A percentile compares a stretch with the other conserved stretches of the same genome.
These are phyloP conservation scores for Apophysomyces sp. DNA, from an alignment of 371 early-diverging fungal species.

Conservation along the genomic window DNA sequence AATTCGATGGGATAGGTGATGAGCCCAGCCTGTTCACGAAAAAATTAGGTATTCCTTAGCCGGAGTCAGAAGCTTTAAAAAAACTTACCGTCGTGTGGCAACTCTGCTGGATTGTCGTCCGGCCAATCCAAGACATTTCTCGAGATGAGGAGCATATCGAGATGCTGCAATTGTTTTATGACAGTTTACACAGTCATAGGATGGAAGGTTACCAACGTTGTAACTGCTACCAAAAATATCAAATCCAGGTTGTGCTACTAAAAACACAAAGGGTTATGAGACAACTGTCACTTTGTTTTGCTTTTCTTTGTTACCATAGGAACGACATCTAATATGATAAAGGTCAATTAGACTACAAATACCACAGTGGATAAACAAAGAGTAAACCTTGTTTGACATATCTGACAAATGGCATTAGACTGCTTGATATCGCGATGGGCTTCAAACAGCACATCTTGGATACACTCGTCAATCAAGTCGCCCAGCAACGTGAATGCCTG, in stretches of 20 bases:
- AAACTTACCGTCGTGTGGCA: slow-evolving; percentile 55
- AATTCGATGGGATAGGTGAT: slow-evolving; percentile 17
- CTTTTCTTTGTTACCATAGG: slow-evolving; percentile 24
- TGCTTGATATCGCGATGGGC: slow-evolving; percentile 64
- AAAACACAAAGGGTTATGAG: background rate
- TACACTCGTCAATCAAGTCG: slow-evolving; percentile 65
- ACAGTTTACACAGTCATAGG: slow-evolving; percentile 80
- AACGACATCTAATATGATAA: slow-evolving; percentile 14
- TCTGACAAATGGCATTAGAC: slow-evolving; percentile 59
- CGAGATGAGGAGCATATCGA: slow-evolving; percentile 85
- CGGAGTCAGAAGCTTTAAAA: background rate
- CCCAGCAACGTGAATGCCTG: slow-evolving; percentile 48
- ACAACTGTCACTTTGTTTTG: background rate
- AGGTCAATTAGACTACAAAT: background rate
- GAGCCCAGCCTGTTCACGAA: slow-evolving; percentile 3
- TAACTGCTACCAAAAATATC: slow-evolving; percentile 77
- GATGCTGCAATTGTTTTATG: slow-evolving; percentile 72
- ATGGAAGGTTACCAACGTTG: slow-evolving; percentile 54
- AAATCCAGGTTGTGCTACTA: slow-evolving; percentile 53
- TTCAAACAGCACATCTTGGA: slow-evolving; percentile 66
- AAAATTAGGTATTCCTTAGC: background rate
- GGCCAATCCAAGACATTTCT: slow-evolving; percentile 86
- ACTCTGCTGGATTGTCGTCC: slow-evolving; percentile 69
- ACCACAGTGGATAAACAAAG: background rate
- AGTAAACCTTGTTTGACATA: slow-evolving; percentile 65